Evolutionary conservation across 1,284 basidiomycete genomes (phyloP).

Genomic region (Pascua sp.): DNA sequence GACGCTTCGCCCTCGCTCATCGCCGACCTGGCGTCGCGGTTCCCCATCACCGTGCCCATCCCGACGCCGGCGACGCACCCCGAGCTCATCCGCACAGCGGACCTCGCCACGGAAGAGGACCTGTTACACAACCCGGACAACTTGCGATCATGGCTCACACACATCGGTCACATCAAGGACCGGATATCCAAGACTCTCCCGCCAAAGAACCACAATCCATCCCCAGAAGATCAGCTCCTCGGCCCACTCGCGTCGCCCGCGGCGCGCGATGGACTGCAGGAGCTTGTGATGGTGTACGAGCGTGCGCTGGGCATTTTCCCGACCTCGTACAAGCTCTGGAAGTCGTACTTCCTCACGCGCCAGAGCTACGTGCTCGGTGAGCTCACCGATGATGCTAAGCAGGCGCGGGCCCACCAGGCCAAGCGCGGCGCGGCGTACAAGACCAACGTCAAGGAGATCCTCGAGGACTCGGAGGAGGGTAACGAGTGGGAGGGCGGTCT

Average conservation of each 20-base stretch:
- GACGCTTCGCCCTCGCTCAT: conserved; percentile 30
- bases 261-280: conserved; percentile 71
- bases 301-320: conserved; percentile 84
- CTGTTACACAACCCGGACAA: conserved; percentile 88
- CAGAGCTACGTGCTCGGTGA: conserved; percentile 83
- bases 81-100: conserved; percentile 68
- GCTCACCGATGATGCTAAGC: conserved; percentile 42
- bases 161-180: conserved; percentile 75
- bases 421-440: conserved; percentile 70
- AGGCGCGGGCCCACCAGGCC: conserved; percentile 55
- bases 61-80: conserved; percentile 77
- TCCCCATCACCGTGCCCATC: conserved; percentile 79
- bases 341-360: conserved; percentile 78
- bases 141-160: conserved; percentile 85
- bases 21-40: conserved; percentile 49
- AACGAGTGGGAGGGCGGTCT: conserved; percentile 79
- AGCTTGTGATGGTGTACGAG: conserved; percentile 87
- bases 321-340: conserved; percentile 90
- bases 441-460: conserved; percentile 84
- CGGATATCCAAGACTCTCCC: conserved; percentile 59
- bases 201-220: conserved; percentile 29
- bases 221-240: conserved; percentile 43
- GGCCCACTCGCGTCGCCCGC: conserved; percentile 64
- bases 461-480: conserved; percentile 81
- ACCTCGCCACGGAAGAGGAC: conserved; percentile 89